Evolutionary conservation across 2,329 filamentous ascomycete species (phyloP).

Genomic region (Pseudofabraea citricarpa): DNA sequence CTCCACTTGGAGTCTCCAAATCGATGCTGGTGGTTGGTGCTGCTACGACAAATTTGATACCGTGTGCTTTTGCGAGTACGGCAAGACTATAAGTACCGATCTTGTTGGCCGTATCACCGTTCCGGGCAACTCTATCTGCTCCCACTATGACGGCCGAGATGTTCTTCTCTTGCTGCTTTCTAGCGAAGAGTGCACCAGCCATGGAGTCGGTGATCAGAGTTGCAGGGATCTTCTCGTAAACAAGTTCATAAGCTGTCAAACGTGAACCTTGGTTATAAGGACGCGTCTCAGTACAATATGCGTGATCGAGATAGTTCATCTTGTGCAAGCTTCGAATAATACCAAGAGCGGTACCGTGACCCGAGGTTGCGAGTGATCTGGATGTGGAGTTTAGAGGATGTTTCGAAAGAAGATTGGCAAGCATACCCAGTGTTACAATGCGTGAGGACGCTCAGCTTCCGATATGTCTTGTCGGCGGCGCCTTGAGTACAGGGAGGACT

Average conservation of each 20-base stretch:
- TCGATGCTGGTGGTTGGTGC: constrained; percentile 95
- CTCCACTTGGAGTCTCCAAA: constrained; percentile 69
- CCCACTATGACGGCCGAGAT: constrained; percentile 89
- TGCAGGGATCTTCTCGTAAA: constrained; percentile 85
- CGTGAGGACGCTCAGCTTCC: constrained; percentile 76
- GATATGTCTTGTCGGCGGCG: constrained; percentile 40
- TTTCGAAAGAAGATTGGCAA: neutral
- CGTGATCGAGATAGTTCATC: constrained; percentile 64
- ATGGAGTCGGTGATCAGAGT: constrained; percentile 96
- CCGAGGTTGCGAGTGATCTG: constrained; percentile 87
- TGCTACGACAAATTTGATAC: constrained; percentile 90
- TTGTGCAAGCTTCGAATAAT: constrained; percentile 81
- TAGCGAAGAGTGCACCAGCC: constrained; percentile 78
- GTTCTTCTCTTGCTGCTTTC: constrained; percentile 55
- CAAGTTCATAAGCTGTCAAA: constrained; percentile 93
- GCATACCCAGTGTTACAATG: constrained; percentile 92
- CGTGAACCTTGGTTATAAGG: constrained; percentile 98
- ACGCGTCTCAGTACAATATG: constrained; percentile 93
- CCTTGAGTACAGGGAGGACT: constrained; percentile 31
- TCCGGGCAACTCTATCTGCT: constrained; percentile 90
- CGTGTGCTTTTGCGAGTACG: constrained; percentile 83
- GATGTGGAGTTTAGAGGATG: constrained; percentile 5
- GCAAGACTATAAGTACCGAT: constrained; percentile 93
- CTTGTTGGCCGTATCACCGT: constrained; percentile 98
- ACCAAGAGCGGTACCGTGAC: constrained; percentile 93